Percentiles rank a stretch among this genome's conserved stretches.
phyloP scores from a whole-genome alignment of 202 grass and related monocot species.

The Panicum virgatum region DNA sequence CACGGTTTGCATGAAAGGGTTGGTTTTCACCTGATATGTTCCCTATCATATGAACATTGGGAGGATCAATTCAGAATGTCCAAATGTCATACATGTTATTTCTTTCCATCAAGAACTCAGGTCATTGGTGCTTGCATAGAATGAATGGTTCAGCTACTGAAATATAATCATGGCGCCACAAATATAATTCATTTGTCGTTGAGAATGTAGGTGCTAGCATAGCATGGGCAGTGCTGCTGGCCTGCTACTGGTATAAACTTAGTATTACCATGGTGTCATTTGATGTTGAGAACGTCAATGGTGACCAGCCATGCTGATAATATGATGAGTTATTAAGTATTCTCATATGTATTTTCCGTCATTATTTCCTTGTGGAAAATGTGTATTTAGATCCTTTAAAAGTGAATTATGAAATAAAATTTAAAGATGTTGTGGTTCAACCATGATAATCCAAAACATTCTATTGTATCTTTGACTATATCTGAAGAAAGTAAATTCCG shows the following conservation, averaged over 20 bases:
- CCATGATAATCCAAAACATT: conserved; percentile 8
- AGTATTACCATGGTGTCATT: not conserved
- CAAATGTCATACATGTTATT: not conserved
- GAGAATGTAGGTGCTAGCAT: not conserved
- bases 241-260: not conserved
- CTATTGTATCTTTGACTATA: conserved; percentile 35
- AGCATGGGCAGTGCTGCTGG: conserved; percentile 1
- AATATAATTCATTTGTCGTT: not conserved
- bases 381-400: not conserved
- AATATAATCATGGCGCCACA: not conserved
- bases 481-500: conserved; percentile 4
- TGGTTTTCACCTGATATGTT: no score
- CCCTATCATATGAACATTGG: not conserved
- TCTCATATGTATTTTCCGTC: not conserved
- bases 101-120: not conserved
- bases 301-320: not conserved
- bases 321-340: not conserved
- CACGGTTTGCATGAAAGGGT: no score
- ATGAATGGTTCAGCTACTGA: not conserved
- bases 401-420: not conserved
- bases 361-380: not conserved
- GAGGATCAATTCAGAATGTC: not conserved
- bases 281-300: not conserved
- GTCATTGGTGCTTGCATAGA: not conserved
- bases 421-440: not conserved